A percentile compares a stretch with the other conserved stretches of the same genome.
Conservation (phyloP, 1,284 basidiomycete species). For the Thecaphora thlaspeos region DNA sequence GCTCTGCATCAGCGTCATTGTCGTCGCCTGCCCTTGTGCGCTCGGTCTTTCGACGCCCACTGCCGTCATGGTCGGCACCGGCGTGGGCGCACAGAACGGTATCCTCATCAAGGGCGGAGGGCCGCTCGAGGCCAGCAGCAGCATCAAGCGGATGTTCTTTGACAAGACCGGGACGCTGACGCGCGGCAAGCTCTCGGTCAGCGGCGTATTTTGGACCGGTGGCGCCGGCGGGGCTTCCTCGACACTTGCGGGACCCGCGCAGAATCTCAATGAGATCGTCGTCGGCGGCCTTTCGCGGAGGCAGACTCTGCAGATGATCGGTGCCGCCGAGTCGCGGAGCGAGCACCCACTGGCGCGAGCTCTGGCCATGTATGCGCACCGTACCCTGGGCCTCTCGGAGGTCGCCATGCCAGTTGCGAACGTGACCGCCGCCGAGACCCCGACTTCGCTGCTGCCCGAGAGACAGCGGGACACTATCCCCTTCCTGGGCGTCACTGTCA, state of each 20-base stretch:
- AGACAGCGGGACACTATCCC: neutral
- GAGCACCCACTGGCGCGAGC: slow-evolving; percentile 96
- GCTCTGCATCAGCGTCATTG: slow-evolving; percentile 95
- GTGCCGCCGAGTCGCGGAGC: slow-evolving; percentile 81
- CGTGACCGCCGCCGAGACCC: neutral
- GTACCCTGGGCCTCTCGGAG: neutral
- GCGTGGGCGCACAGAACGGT: slow-evolving; percentile 92
- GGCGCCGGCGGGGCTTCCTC: slow-evolving; percentile 41
- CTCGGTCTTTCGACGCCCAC: slow-evolving; percentile 94
- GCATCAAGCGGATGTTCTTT: slow-evolving; percentile 77
- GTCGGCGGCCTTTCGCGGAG: slow-evolving; percentile 21
- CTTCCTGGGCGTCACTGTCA: slow-evolving; percentile 61
- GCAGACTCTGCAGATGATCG: slow-evolving; percentile 65
- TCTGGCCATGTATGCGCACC: slow-evolving; percentile 69
- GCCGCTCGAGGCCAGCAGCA: slow-evolving; percentile 85
- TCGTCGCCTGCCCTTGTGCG: slow-evolving; percentile 97
- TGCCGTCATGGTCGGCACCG: slow-evolving; percentile 99
- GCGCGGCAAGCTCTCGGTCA: slow-evolving; percentile 75
- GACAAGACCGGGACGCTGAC: slow-evolving; percentile 99
- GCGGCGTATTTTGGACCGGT: slow-evolving; percentile 69
- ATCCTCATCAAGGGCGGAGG: slow-evolving; percentile 97
- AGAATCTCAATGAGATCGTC: slow-evolving; percentile 11
- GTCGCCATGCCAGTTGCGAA: too few species aligned
- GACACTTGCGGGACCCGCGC: neutral
- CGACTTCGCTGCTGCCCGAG: neutral